Evolutionary conservation across 345 rosid species (phyloP), one percentile per base, ranked within the genome.

Genomic region (Eucalyptus pumila): DNA sequence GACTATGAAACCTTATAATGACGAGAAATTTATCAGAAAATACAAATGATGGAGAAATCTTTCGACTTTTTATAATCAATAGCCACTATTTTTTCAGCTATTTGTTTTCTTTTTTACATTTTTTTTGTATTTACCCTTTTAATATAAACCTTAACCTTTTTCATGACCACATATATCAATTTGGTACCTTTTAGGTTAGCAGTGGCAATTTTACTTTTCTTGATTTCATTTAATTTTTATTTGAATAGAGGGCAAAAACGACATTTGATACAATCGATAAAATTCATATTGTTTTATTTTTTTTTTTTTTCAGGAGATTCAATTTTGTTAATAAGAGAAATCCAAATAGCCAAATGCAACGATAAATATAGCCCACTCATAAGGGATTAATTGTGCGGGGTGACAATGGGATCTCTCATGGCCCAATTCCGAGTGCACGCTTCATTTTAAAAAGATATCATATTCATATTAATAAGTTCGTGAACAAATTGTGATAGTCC

Each of bases 381-480:
- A 27, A 14, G 2, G n/a, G 67, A 60, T 60, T 4, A 60, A 11
- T 27, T 2, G 14, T 5, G 14, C 32, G 1, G 7, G n/a, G n/a
- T 27, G 67, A 27, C 4, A 0, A 4, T 27, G 67, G n/a, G 32
- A 27, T 27, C 67, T 27, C 32, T 27, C 15, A 1, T 27, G 30
- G n/a, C 67, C n/a, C 67, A 26, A 3, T 12, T 60, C 0, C 4
- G 8, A 60, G 32, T 12, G 7, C 8, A 60, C 1, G 13, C 14
- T 60, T 60, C 67, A 60, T 60, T 60, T 50, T 50, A 3, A 24
- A 56, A 56, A 56, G 10, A 56, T 15, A 15, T 21, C 26, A 21
- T 56, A 56, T 56, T 56, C 27, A 56, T 56, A 56, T 5, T 19
- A 21, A 54, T 54, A 54, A 17, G 58, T 56, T 56, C 26, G 11